Conservation (phyloP, 441 rosid genomes). For the Croton laevigatus region DNA sequence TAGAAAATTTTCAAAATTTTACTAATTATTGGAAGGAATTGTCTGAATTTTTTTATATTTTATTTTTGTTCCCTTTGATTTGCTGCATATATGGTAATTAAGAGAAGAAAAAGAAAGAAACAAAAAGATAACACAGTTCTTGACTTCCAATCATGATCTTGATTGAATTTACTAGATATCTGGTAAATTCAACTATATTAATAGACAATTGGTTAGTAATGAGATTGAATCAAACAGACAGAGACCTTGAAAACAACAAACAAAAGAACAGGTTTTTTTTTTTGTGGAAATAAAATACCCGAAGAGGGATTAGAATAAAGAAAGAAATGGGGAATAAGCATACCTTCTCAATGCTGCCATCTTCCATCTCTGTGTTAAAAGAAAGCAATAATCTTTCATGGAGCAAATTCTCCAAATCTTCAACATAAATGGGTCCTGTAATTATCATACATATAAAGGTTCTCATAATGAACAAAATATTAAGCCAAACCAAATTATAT, state of each 20-base stretch:
- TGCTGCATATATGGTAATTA: not conserved
- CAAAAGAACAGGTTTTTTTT: not conserved
- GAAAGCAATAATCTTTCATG: conserved; percentile 68
- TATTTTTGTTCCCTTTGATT: not conserved
- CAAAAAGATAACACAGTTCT: not conserved
- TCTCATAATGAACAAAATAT: not conserved
- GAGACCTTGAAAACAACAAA: not conserved
- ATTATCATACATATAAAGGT: not conserved
- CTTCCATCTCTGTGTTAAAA: conserved; percentile 79
- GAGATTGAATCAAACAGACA: too few relatives aligned
- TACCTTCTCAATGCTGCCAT: conserved; percentile 87
- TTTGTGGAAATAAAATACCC: too few relatives aligned
- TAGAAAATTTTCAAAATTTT: too few relatives aligned
- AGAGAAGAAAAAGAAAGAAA: not conserved
- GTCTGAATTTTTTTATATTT: too few relatives aligned
- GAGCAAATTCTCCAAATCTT: conserved; percentile 67
- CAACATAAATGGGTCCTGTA: conserved; percentile 43
- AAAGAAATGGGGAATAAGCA: not conserved
- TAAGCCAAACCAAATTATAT: not conserved
- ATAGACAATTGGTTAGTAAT: too few relatives aligned
- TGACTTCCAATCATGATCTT: not conserved
- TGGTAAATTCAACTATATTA: not conserved
- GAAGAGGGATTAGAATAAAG: not conserved
- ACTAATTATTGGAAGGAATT: too few relatives aligned
- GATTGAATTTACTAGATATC: not conserved